A percentile compares a stretch with the other conserved stretches of the same genome.
Evolutionary conservation across 2,329 filamentous ascomycete species (phyloP).

Genomic region (Aspergillus sp.): DNA sequence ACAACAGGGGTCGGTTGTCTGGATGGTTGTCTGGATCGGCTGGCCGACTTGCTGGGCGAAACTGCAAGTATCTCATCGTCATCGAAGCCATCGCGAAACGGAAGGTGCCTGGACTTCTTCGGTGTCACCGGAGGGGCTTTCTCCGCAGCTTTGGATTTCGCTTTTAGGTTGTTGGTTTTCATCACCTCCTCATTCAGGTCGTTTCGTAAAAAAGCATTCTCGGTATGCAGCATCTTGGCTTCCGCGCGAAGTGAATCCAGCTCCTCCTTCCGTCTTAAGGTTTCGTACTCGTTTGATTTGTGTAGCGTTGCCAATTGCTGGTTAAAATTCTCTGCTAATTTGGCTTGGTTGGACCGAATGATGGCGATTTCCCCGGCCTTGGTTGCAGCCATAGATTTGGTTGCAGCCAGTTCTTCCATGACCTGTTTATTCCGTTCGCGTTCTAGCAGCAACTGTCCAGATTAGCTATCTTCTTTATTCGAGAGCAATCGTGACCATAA

Average conservation of each 20-base stretch:
- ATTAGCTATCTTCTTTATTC: slow-evolving; percentile 4
- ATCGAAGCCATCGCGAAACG: slow-evolving; percentile 55
- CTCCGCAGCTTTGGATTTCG: slow-evolving; percentile 28
- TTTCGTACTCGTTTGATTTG: slow-evolving; percentile 46
- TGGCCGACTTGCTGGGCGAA: slow-evolving; percentile 46
- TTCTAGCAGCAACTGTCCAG: slow-evolving; percentile 30
- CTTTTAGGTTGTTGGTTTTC: slow-evolving; percentile 36
- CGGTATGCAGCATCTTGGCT: slow-evolving; percentile 49
- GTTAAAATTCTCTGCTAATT: slow-evolving; percentile 46
- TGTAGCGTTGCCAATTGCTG: slow-evolving; percentile 45
- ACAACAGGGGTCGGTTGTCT: slow-evolving; percentile 49
- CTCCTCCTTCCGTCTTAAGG: slow-evolving; percentile 46
- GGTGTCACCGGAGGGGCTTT: slow-evolving; percentile 42
- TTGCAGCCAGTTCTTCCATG: slow-evolving; percentile 29
- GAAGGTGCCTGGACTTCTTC: slow-evolving; percentile 40
- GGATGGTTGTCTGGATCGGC: slow-evolving; percentile 24
- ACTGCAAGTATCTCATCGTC: slow-evolving; percentile 51
- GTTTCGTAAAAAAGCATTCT: slow-evolving; percentile 53
- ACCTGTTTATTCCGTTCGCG: slow-evolving; percentile 33
- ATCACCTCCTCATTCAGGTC: slow-evolving; percentile 50
- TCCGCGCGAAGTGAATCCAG: slow-evolving; percentile 48
- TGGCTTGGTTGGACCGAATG: slow-evolving; percentile 50
- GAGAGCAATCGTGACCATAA: slow-evolving; percentile 1
- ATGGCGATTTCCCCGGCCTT: slow-evolving; percentile 56
- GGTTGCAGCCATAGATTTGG: slow-evolving; percentile 36